Base-by-base conservation (phyloP, 2,329 filamentous ascomycete genomes). In the Monilinia vaccinii-corymbosi region DNA sequence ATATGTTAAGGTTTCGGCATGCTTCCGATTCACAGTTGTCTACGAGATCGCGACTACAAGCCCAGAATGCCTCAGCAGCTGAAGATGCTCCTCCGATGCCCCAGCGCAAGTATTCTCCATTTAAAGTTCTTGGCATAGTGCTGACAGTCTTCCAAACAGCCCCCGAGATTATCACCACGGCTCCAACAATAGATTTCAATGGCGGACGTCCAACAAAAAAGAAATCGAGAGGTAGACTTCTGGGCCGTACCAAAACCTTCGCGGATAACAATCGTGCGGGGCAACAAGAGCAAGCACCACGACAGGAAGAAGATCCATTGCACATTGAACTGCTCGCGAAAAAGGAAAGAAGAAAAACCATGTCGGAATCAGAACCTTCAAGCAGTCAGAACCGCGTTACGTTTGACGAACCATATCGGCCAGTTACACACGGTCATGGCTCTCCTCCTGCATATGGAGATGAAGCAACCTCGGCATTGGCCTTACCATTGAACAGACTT, bases 11-110 rank as follows among this genome's bases (percentile, higher is more conserved):
- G 70, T 91, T 94, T 73, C 88, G 91, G 69, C 92, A 96, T 81
- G 92, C 91, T 63, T 97, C 92, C 10, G 93, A 97, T 75, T 88
- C 91, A 55, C 91, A 97, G 73, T 76, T 97, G 63, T 91, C 90
- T 13, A 78, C 85, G 34, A 83, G 84, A 71, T 87, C 87, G 56
- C 91, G 87, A 72, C 82, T 87, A 68, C 86, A 91, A 60, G 77
- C 78, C 49, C 74, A 76, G 63, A 47, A 46, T 44, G 23, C 45
- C 18, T 31, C 58, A n/a, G 42, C 44, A 36, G 76, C 66, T 79
- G 68, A 79, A 76, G 67, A 74, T n/a, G 56, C 63, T 51, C 83
- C 79, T 68, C 85, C 79, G 67, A 78, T 82, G 70, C 84, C 77
- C 71, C 81, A 75, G 75, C 81, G 78, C 84, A 83, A 65, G 66